Percentiles rank a stretch among this genome's conserved stretches.
phyloP scores from a whole-genome alignment of 2,329 filamentous ascomycete species.

The Cladosporium halotolerans region DNA sequence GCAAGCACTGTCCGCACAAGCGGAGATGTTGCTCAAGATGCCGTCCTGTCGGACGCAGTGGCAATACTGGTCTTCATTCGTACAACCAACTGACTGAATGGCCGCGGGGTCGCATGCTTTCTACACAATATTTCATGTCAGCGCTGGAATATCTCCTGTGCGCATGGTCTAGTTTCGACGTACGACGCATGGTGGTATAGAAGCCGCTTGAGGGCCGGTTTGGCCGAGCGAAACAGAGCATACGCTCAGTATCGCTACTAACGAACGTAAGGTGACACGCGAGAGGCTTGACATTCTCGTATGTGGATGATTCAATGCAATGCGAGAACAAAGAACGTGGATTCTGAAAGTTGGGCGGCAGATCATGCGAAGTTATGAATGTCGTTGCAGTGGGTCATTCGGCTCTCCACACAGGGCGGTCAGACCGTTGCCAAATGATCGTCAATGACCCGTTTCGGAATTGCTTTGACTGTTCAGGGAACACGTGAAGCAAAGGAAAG shows the following conservation, averaged over 20 bases:
- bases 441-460: too few relatives aligned
- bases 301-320: too few relatives aligned
- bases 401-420: too few relatives aligned
- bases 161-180: not conserved
- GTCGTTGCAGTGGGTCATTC: too few relatives aligned
- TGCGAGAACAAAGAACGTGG: too few relatives aligned
- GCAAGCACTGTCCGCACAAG: constrained; percentile 16
- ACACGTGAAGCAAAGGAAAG: not conserved
- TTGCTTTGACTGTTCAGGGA: too few relatives aligned
- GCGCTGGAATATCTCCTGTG: not conserved
- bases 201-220: constrained; percentile 15
- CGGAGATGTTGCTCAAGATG: constrained; percentile 17
- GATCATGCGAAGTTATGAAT: too few relatives aligned
- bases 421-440: too few relatives aligned
- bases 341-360: too few relatives aligned
- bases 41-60: constrained; percentile 18
- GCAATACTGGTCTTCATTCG: constrained; percentile 19
- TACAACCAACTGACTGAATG: constrained; percentile 20
- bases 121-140: constrained; percentile 1
- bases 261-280: not conserved
- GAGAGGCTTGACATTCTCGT: too few relatives aligned
- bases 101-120: constrained; percentile 19
- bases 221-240: constrained; percentile 10
- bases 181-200: constrained; percentile 17
- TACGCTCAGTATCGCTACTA: not conserved